Percentiles rank a stretch among this genome's conserved stretches.
Conservation (phyloP, 805 yeast genomes). For the Kazachstania martiniae region DNA sequence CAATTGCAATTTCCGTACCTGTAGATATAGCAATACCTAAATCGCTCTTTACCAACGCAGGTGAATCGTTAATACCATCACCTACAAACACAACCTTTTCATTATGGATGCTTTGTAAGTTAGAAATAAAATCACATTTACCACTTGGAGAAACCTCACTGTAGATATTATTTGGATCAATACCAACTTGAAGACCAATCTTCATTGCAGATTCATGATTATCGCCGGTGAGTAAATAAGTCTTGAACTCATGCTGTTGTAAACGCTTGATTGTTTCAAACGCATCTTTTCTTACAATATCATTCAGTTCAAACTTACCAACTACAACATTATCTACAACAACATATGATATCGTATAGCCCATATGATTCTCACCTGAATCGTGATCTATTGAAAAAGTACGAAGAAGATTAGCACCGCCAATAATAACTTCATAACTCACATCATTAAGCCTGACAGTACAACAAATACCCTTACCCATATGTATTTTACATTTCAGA, state of each 20-base stretch:
- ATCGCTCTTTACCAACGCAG: constrained; percentile 82
- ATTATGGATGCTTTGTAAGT: constrained; percentile 36
- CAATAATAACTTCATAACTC: constrained; percentile 36
- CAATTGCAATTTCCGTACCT: constrained; percentile 93
- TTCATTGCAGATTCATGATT: constrained; percentile 46
- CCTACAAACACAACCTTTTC: constrained; percentile 77
- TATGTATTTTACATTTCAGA: too few species aligned
- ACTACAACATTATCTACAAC: constrained; percentile 44
- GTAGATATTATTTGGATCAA: constrained; percentile 52
- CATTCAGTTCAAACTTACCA: constrained; percentile 62
- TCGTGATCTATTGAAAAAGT: constrained; percentile 16
- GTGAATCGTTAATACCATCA: constrained; percentile 97
- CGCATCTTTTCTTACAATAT: constrained; percentile 59
- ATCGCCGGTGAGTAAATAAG: constrained; percentile 92
- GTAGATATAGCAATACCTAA: constrained; percentile 86
- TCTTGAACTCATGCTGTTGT: constrained; percentile 39
- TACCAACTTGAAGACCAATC: constrained; percentile 59
- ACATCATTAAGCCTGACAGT: constrained; percentile 8
- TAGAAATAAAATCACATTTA: constrained; percentile 56
- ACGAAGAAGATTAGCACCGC: constrained; percentile 39
- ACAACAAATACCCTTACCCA: constrained; percentile 31
- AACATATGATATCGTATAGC: constrained; percentile 43
- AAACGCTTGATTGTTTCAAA: constrained; percentile 47
- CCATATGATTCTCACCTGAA: constrained; percentile 19
- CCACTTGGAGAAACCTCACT: constrained; percentile 69